These are phyloP conservation scores for Irpex sp. DNA, from an alignment of 1,284 basidiomycete genomes.

Conservation along the genomic window DNA sequence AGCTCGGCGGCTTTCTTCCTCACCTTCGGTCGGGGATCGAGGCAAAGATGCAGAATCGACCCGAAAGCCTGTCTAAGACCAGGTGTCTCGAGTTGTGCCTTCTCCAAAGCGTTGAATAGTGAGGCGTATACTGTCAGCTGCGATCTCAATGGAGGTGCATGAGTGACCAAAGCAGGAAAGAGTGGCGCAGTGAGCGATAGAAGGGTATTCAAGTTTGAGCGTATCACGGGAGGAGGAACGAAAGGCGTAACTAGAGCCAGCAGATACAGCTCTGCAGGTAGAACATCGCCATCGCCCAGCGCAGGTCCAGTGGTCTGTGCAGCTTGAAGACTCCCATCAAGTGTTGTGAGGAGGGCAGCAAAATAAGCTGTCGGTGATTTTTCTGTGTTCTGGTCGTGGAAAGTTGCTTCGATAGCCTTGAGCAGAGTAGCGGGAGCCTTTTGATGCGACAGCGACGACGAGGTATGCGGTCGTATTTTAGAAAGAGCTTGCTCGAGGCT, in stretches of 20 bases:
- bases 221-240: conserved; percentile 73
- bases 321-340: conserved; percentile 71
- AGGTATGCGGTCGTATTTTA: conserved; percentile 88
- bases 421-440: conserved; percentile 90
- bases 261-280: conserved; percentile 90
- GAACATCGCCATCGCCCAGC: conserved; percentile 74
- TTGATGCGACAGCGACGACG: conserved; percentile 83
- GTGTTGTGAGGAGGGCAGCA: conserved; percentile 77
- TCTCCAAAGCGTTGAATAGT: conserved; percentile 65
- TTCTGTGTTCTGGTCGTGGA: conserved; percentile 75
- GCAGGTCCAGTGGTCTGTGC: conserved; percentile 43
- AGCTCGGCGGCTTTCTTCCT: conserved; percentile 88
- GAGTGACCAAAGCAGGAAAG: conserved; percentile 59
- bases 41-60: conserved; percentile 75
- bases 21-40: conserved; percentile 93
- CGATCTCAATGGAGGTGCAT: conserved; percentile 73
- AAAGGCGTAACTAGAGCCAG: conserved; percentile 76
- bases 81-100: conserved; percentile 64
- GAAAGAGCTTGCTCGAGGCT: conserved; percentile 56
- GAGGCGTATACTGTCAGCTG: conserved; percentile 73
- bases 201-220: conserved; percentile 60
- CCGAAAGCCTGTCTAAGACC: conserved; percentile 76
- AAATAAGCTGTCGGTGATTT: conserved; percentile 84
- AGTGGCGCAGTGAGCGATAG: conserved; percentile 75
- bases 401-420: conserved; percentile 84